Base-by-base conservation (phyloP, 768 basidiomycete genomes). In the Phaeotremella skinneri region DNA sequence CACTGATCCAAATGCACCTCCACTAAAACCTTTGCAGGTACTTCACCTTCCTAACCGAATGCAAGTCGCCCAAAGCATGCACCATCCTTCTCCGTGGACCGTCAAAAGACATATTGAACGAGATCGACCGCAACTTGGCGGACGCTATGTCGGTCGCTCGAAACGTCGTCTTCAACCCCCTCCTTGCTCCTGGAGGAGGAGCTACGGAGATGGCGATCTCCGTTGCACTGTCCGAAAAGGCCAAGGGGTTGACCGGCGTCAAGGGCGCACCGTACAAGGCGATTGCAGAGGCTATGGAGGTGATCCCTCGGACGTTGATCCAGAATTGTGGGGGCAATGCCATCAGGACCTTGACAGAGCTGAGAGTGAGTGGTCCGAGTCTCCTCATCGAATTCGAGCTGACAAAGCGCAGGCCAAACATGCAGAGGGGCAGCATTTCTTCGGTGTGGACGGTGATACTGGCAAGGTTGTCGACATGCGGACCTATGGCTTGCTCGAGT, bases 181-280 rank as follows among this genome's bases (percentile, higher is more conserved):
- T 82, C 4, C 85, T 99, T n/a, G 89, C 88, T 0, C 94, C 94
- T 0, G 94, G 94, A 5, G 93, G 94, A 20, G 94, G 96, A 42
- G 94, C 96, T 25, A 94, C 91, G 2, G 96, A 99, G 80, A 97
- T 98, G 91, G 96, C 94, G 0, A 86, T 98, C 78, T 86, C 86
- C 32, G 91, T 96, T 2, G 90, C 87, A 0, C 78, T 98, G 64
- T 72, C 75, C 11, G 75, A 77, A 52, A 87, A 89, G 49, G 89
- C 90, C 20, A 82, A 88, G 69, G 85, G 81, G 47, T 82, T 96
- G 59, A 85, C 86, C 16, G 93, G 94, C 14, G 87, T 92, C 16
- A 91, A 93, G 74, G 88, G 87, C 0, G 91, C 89, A 82, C 91
- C 92, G 7, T 92, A 87, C 79, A 80, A 88, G 45, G 91, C 93